A percentile compares a stretch with the other conserved stretches of the same genome.
These are phyloP conservation scores for Kodamaea plutei DNA, from an alignment of 1,139 yeast genomes.

Conservation along the genomic window DNA sequence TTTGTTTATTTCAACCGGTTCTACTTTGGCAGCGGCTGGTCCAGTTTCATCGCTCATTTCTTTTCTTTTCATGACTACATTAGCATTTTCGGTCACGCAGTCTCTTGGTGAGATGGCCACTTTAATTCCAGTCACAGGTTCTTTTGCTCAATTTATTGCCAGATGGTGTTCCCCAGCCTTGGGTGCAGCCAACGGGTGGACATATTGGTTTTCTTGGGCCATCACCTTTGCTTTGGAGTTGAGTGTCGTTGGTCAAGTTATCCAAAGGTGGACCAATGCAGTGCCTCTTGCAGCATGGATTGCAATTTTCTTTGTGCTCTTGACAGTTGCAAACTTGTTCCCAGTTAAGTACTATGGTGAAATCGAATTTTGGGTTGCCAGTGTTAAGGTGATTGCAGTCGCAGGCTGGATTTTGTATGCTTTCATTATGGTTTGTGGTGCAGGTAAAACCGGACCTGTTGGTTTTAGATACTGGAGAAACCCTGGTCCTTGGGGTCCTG, in stretches of 20 bases:
- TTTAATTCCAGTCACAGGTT: slow-evolving; percentile 63
- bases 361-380: slow-evolving; percentile 59
- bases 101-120: slow-evolving; percentile 77
- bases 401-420: slow-evolving; percentile 69
- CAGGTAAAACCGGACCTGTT: slow-evolving; percentile 62
- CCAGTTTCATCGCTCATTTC: slow-evolving; percentile 69
- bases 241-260: slow-evolving; percentile 73
- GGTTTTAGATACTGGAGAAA: slow-evolving; percentile 90
- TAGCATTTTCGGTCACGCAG: slow-evolving; percentile 64
- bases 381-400: slow-evolving; percentile 64
- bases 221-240: slow-evolving; percentile 79
- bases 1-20: slow-evolving; percentile 53
- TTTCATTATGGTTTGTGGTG: slow-evolving; percentile 70
- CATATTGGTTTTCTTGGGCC: slow-evolving; percentile 87
- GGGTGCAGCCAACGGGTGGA: slow-evolving; percentile 80
- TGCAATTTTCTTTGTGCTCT: slow-evolving; percentile 56
- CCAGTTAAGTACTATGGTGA: slow-evolving; percentile 68
- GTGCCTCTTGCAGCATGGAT: slow-evolving; percentile 81
- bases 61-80: slow-evolving; percentile 60
- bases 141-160: slow-evolving; percentile 52
- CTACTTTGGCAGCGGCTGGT: slow-evolving; percentile 58
- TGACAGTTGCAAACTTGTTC: slow-evolving; percentile 50
- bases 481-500: slow-evolving; percentile 85
- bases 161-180: slow-evolving; percentile 66
- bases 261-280: slow-evolving; percentile 67